Evolutionary conservation across 345 rosid genomes (phyloP).

Genomic region (Salix udensis): DNA sequence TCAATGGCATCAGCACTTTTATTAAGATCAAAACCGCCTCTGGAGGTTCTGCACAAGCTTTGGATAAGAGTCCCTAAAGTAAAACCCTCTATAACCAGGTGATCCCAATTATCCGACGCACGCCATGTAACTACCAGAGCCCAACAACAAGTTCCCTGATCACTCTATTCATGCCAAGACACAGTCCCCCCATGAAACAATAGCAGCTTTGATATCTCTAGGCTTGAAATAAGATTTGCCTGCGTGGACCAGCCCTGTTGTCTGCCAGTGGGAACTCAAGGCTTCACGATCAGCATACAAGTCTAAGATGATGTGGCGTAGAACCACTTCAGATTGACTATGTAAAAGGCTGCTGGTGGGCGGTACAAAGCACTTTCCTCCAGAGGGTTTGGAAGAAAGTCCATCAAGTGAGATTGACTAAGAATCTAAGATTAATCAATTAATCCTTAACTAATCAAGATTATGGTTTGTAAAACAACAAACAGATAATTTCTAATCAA

Average conservation of each 20-base stretch:
- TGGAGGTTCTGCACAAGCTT: slow-evolving; percentile 69
- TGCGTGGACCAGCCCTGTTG: slow-evolving; percentile 73
- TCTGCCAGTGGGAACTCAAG: slow-evolving; percentile 34
- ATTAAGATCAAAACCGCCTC: slow-evolving; percentile 70
- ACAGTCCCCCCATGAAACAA: slow-evolving; percentile 89
- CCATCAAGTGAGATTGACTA: slow-evolving; percentile 20
- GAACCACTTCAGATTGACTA: slow-evolving; percentile 48
- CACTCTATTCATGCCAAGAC: slow-evolving; percentile 90
- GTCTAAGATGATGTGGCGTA: slow-evolving; percentile 52
- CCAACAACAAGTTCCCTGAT: slow-evolving; percentile 83
- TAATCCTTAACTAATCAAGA: background rate
- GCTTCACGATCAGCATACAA: slow-evolving; percentile 28
- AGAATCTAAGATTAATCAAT: background rate
- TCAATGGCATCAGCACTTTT: slow-evolving; percentile 72
- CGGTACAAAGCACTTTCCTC: slow-evolving; percentile 51
- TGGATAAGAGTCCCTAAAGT: slow-evolving; percentile 52
- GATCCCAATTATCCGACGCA: slow-evolving; percentile 66
- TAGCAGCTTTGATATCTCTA: slow-evolving; percentile 44
- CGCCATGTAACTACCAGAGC: slow-evolving; percentile 82
- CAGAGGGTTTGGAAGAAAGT: slow-evolving; percentile 42
- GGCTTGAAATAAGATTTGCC: slow-evolving; percentile 47
- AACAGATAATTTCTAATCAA: background rate
- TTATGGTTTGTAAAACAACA: background rate
- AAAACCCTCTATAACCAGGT: slow-evolving; percentile 85
- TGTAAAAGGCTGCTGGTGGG: slow-evolving; percentile 65